Percentiles rank a stretch among this genome's conserved stretches.
Conservation (phyloP, 1,139 yeast species). For the Nakaseomyces bracarensis region DNA sequence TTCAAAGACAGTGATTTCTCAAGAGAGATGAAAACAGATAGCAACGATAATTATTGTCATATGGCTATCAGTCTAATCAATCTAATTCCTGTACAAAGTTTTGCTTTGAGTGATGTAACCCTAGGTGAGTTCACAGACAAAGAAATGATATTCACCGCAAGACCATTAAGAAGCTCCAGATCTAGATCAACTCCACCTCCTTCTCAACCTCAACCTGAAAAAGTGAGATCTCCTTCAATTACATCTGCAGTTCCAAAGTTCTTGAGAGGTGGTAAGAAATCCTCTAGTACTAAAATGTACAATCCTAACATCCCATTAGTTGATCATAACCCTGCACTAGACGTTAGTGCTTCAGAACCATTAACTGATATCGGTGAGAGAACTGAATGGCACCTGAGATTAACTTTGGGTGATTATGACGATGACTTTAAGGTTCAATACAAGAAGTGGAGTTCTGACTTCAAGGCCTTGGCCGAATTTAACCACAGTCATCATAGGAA, state of each 20-base stretch:
- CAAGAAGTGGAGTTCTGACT: slow-evolving; percentile 16
- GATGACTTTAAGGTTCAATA: slow-evolving; percentile 9
- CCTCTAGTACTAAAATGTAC: neutral
- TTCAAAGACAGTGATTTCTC: slow-evolving; percentile 54
- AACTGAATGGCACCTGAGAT: slow-evolving; percentile 2
- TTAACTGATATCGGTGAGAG: slow-evolving; percentile 5
- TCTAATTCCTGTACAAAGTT: slow-evolving; percentile 3
- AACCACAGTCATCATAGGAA: slow-evolving; percentile 10
- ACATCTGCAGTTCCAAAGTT: slow-evolving; percentile 7
- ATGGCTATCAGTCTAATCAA: slow-evolving; percentile 3
- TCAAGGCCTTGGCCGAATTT: slow-evolving; percentile 11
- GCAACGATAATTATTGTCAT: slow-evolving; percentile 4
- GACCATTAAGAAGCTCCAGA: slow-evolving; percentile 2
- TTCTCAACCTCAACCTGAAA: neutral
- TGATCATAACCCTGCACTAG: slow-evolving; percentile 4
- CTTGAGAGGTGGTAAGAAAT: slow-evolving; percentile 2
- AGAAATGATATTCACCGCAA: slow-evolving; percentile 5
- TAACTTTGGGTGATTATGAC: neutral
- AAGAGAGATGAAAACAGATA: slow-evolving; percentile 16
- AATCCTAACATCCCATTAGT: neutral
- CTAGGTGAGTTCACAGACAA: slow-evolving; percentile 1
- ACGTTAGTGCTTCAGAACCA: neutral
- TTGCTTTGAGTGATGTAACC: neutral
- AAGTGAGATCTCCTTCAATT: slow-evolving; percentile 2
- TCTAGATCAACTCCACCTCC: neutral